Conservation (phyloP, 495 filamentous ascomycete genomes). For the Talaromyces liani region DNA sequence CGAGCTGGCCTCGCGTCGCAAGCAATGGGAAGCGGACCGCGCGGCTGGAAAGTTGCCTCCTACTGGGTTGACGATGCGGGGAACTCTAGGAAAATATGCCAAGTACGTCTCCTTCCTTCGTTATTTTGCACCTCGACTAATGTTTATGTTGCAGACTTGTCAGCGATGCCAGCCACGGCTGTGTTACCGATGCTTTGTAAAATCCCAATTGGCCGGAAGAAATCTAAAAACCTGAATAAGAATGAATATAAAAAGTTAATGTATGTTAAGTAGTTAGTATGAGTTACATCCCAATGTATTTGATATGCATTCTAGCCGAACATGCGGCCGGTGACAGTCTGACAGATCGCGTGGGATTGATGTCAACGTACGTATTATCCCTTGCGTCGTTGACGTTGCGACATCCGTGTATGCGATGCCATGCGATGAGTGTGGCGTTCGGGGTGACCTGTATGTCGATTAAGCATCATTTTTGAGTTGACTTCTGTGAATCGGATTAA, state of each 20-base stretch:
- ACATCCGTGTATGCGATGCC: not conserved
- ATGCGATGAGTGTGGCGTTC: not conserved
- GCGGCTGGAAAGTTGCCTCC: conserved; percentile 25
- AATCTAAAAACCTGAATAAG: not conserved
- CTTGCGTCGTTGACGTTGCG: not conserved
- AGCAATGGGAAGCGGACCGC: conserved; percentile 47
- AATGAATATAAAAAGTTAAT: not conserved
- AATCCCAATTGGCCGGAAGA: not conserved
- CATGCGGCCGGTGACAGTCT: too few species aligned
- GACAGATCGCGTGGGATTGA: not conserved
- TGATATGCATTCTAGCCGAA: not conserved
- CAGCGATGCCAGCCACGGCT: conserved; percentile 62
- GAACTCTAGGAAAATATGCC: conserved; percentile 89
- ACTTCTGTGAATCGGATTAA: not conserved
- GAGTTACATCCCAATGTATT: not conserved
- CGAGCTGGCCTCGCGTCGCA: conserved; percentile 59
- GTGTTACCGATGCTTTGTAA: conserved; percentile 36
- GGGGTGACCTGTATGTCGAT: not conserved
- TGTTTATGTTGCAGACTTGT: conserved; percentile 30
- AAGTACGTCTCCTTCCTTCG: conserved; percentile 14
- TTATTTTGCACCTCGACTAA: not conserved
- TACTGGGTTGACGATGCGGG: conserved; percentile 50
- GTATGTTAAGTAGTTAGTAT: not conserved
- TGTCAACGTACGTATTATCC: not conserved
- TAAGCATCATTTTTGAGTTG: not conserved